Base-by-base conservation (phyloP, 2,329 filamentous ascomycete species). In the Xylariaceae sp. region DNA sequence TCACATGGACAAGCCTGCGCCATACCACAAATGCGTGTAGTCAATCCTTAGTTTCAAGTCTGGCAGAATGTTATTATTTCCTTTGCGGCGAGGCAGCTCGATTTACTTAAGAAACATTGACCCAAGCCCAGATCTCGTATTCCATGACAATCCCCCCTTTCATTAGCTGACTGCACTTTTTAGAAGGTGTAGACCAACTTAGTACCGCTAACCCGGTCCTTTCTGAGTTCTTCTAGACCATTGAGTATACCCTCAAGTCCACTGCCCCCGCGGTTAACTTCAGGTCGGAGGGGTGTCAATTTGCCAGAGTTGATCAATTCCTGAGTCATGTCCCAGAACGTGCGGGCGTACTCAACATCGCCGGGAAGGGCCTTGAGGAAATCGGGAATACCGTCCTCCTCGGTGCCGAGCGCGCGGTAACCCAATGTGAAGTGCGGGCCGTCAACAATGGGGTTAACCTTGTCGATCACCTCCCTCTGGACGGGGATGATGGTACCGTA, bases 151-250 rank as follows among this genome's bases (percentile, higher is more conserved):
- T 9, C 5, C 1, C 35, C 35, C 5, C 32, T 8, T 34, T 37
- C 35, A 37, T 11, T 19, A 19, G 19, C 19, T 19, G 19, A 19
- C 19, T 19, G 19, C 27, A n/a, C 3, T 37, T 2, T 30, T 58
- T 51, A 74, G 56, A 74, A 51, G 6, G 71, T 73, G 59, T 75
- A 76, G 1, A 78, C 75, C 48, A 78, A 63, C 67, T 77, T 78
- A 26, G 69, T 67, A 6, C 70, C 74, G 51, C 72, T 75, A 30
- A 76, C 67, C 61, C 68, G 64, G 0, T 65, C 66, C 3, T 67
- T 60, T 44, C 59, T 61, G 54, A 72, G 53, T 53, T 69, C 65
- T 12, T 70, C 62, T n/a, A 74, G 43, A 2, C 71, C 71, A 8
- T 60, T 54, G 19, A 74, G 37, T n/a, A 73, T 65, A 2, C 70